Conservation (phyloP, 2,329 filamentous ascomycete species). For the Ascochyta viciae-villosae region DNA sequence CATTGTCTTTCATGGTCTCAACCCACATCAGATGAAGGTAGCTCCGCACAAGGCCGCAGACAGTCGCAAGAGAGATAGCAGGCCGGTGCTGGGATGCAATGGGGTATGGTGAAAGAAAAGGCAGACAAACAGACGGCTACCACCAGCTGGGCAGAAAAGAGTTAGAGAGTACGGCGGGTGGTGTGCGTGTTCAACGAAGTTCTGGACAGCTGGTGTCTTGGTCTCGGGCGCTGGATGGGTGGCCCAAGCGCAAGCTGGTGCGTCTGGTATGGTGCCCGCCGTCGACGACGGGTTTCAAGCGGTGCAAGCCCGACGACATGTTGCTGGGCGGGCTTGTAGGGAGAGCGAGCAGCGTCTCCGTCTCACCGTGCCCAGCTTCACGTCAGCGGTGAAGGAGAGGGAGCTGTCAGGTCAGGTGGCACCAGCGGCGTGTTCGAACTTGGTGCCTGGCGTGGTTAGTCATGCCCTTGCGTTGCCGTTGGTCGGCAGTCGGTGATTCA, state of each 20-base stretch:
- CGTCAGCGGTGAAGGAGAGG: neutral
- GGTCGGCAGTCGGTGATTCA: conserved; percentile 21
- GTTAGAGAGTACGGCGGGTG: conserved; percentile 19
- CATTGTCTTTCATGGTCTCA: neutral
- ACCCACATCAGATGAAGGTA: conserved; percentile 16
- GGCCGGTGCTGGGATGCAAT: conserved; percentile 20
- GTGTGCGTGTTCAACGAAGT: conserved; percentile 25
- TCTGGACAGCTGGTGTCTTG: conserved; percentile 44
- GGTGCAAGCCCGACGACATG: neutral
- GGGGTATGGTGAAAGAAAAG: conserved; percentile 37
- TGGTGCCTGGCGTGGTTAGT: neutral
- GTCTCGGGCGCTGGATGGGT: conserved; percentile 38
- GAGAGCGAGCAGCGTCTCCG: neutral
- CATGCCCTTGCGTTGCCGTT: neutral
- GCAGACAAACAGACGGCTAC: conserved; percentile 26
- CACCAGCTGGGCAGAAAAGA: conserved; percentile 30
- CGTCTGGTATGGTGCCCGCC: conserved; percentile 6
- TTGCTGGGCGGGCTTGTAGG: neutral
- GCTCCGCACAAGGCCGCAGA: conserved; percentile 23
- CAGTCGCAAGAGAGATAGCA: conserved; percentile 16
- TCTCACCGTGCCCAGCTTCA: neutral
- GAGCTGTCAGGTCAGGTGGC: neutral
- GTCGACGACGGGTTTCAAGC: conserved; percentile 2
- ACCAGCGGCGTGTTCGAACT: neutral
- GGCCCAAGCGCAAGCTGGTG: conserved; percentile 36